A percentile compares a stretch with the other conserved stretches of the same genome.
Conservation (phyloP, 306 rosid genomes). For the Hippophae tibetana region DNA sequence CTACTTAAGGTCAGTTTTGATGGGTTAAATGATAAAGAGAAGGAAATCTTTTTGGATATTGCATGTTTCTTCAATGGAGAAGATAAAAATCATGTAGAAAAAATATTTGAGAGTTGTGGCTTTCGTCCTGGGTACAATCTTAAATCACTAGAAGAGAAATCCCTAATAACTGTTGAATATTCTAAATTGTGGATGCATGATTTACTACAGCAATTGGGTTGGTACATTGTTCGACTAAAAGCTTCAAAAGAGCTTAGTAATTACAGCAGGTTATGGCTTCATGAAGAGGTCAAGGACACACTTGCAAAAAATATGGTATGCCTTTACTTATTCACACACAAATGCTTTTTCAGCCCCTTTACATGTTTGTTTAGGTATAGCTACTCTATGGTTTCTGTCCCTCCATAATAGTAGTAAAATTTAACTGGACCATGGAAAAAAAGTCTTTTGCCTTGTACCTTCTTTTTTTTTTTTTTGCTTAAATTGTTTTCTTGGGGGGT, state of each 20-base stretch:
- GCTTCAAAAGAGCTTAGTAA: not conserved
- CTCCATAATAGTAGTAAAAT: too few species aligned
- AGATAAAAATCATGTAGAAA: slow-evolving; percentile 4
- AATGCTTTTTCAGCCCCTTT: too few species aligned
- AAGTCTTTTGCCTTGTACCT: too few species aligned
- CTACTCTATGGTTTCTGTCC: too few species aligned
- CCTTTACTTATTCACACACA: not conserved
- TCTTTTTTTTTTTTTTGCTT: too few species aligned
- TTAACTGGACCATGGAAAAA: too few species aligned
- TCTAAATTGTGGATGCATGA: slow-evolving; percentile 18
- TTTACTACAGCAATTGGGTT: slow-evolving; percentile 28
- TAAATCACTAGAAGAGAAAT: slow-evolving; percentile 22
- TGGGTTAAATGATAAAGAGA: slow-evolving; percentile 12
- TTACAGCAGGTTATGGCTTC: not conserved
- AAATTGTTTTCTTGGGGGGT: too few species aligned
- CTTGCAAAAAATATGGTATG: not conserved
- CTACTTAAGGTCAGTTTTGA: slow-evolving; percentile 1
- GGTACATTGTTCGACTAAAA: slow-evolving; percentile 15
- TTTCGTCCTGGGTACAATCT: slow-evolving; percentile 13
- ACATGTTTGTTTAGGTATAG: too few species aligned
- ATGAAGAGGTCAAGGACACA: not conserved
- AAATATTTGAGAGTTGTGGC: slow-evolving; percentile 8
- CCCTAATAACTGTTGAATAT: slow-evolving; percentile 14
- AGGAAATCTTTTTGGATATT: slow-evolving; percentile 22
- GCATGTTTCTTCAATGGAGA: slow-evolving; percentile 36